Evolutionary conservation across 352 stramenopile genomes (phyloP), one percentile per base, ranked within the genome.

Genomic region (Pythium dissimile): DNA sequence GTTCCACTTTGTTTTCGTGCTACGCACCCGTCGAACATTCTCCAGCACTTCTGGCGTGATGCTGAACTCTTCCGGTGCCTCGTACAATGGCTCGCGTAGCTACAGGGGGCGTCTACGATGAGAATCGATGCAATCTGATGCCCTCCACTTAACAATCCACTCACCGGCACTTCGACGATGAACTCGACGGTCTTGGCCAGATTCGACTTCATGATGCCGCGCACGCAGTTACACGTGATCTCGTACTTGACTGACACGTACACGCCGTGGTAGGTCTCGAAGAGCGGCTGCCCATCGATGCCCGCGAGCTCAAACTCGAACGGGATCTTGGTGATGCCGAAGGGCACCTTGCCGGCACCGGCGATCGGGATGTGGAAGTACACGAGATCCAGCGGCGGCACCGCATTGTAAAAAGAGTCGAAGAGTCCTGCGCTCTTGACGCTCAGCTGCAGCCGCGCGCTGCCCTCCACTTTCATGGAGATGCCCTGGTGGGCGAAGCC

Each of bases 241-340:
- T 89, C 79, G 72, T 97, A 97, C 58, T 89, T 94, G 54, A 96
- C 81, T 15, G 80, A 95, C 13, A 97, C 73, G 62, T 97, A 96
- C 5, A 96, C 87, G 42, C 91, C 91, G 54, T 97, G 91, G 65
- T 97, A 97, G 11, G 89, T 96, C 62, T 97, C 91, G 43, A 92
- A 84, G 28, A 97, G 73, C 52, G 73, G 54, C 58, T 87, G 71
- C 12, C 66, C 65, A 41, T 89, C 73, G 45, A 87, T 85, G 34
- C 73, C 74, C 34, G 79, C 56, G 15, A 96, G 64, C 56, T 86
- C 75, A 66, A 96, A 96, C 69, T 95, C 84, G 31, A 97, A 97
- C 10, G 88, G 86, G 60, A 96, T 82, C 62, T 96, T 95, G 44
- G 83, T 79, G 57, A 94, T 85, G 23, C 84, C 84, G 27, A 88